These are phyloP conservation scores for Dichotomocladium elegans DNA, from an alignment of 371 early-diverging fungal species.

Conservation along the genomic window DNA sequence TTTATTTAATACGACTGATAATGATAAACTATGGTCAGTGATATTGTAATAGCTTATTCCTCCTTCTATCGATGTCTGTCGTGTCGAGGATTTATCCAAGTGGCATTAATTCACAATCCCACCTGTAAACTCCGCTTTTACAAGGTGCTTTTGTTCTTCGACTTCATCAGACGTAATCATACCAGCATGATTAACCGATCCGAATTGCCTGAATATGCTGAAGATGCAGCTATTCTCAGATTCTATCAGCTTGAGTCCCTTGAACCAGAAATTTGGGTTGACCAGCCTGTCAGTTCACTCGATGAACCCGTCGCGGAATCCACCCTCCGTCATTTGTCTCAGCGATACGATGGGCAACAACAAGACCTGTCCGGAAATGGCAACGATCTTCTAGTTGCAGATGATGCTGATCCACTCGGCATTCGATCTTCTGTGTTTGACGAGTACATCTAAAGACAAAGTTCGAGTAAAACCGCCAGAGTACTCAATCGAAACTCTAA, in stretches of 20 bases:
- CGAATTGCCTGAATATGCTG: constrained; percentile 42
- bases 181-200: constrained; percentile 9
- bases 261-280: constrained; percentile 43
- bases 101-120: too few species aligned
- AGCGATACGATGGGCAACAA: constrained; percentile 14
- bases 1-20: too few species aligned
- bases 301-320: constrained; percentile 25
- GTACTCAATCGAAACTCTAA: background rate
- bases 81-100: too few species aligned
- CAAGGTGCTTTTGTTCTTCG: too few species aligned
- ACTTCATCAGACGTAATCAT: too few species aligned
- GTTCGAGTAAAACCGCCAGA: background rate
- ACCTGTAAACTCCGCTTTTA: too few species aligned
- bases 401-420: constrained; percentile 46
- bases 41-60: too few species aligned
- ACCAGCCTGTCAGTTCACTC: constrained; percentile 20
- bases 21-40: too few species aligned
- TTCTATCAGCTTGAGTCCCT: constrained; percentile 45
- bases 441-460: constrained; percentile 39
- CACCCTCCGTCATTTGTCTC: constrained; percentile 34
- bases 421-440: constrained; percentile 39
- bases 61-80: too few species aligned
- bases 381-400: constrained; percentile 31
- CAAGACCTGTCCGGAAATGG: constrained; percentile 14
- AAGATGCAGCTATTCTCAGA: constrained; percentile 45